A percentile compares a stretch with the other conserved stretches of the same genome.
Conservation (phyloP, 345 rosid species). For the Ceriops tagal region DNA sequence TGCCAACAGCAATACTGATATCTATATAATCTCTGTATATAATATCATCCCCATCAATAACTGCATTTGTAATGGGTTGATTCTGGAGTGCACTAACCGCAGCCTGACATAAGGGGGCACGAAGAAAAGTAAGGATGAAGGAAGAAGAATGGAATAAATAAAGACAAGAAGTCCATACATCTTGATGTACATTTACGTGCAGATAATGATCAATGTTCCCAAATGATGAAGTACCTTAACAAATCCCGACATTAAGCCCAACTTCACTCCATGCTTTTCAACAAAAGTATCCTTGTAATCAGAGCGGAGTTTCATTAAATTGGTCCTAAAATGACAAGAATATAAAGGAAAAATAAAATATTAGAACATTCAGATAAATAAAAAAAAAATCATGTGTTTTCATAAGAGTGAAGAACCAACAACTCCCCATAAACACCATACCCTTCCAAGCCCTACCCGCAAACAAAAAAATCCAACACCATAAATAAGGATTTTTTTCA, state of each 20-base stretch:
- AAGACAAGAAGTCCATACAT: background rate
- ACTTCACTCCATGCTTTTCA: constrained; percentile 95
- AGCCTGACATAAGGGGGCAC: constrained; percentile 47
- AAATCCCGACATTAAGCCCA: constrained; percentile 98
- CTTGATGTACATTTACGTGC: background rate
- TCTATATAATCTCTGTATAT: constrained; percentile 93
- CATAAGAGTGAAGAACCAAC: background rate
- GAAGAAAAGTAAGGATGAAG: constrained; percentile 8
- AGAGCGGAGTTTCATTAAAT: constrained; percentile 94
- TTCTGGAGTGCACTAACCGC: constrained; percentile 93
- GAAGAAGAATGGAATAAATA: background rate
- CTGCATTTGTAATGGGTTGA: constrained; percentile 96
- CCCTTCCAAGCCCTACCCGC: too few relatives aligned
- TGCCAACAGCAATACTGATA: constrained; percentile 91
- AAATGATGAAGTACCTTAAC: constrained; percentile 42
- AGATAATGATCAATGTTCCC: background rate
- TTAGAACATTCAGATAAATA: background rate
- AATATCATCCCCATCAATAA: constrained; percentile 96
- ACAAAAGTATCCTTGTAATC: constrained; percentile 94
- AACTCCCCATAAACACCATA: too few relatives aligned
- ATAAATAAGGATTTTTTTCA: too few relatives aligned
- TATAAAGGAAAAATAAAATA: background rate
- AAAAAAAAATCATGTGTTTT: background rate
- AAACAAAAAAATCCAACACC: too few relatives aligned
- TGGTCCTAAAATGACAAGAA: constrained; percentile 58